A percentile compares a stretch with the other conserved stretches of the same genome.
phyloP scores from a whole-genome alignment of 1,139 yeast species.

The Wickerhamiella infanticola region DNA sequence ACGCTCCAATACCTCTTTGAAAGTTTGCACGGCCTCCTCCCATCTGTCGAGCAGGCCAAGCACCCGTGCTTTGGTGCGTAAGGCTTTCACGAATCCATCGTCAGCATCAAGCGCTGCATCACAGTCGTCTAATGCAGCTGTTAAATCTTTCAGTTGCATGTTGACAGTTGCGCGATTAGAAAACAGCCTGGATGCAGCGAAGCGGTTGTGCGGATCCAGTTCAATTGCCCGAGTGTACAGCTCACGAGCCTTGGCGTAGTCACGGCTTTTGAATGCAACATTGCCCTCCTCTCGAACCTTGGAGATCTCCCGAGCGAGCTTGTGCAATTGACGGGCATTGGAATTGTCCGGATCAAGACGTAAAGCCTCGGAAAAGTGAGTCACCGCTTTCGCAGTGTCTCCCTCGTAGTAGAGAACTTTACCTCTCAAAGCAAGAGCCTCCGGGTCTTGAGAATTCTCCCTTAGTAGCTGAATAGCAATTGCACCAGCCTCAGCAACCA shows the following conservation, averaged over 20 bases:
- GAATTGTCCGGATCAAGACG: conserved; percentile 29
- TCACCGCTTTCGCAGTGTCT: conserved; percentile 25
- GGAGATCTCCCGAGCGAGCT: conserved; percentile 27
- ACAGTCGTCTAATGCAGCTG: conserved; percentile 47
- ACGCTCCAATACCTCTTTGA: conserved; percentile 25
- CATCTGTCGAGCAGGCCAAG: conserved; percentile 25
- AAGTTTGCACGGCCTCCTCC: conserved; percentile 27
- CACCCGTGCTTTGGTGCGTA: conserved; percentile 28
- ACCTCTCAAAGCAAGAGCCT: conserved; percentile 27
- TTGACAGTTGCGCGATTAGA: conserved; percentile 71
- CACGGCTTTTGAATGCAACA: conserved; percentile 39
- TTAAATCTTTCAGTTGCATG: conserved; percentile 38
- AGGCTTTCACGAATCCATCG: conserved; percentile 26
- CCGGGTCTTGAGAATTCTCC: conserved; percentile 24
- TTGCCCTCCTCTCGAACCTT: conserved; percentile 40
- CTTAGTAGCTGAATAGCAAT: conserved; percentile 25
- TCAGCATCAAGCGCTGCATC: conserved; percentile 36
- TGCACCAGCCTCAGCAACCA: conserved; percentile 25
- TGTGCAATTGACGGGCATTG: conserved; percentile 23
- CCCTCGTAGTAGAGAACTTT: conserved; percentile 25
- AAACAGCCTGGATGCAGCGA: conserved; percentile 39
- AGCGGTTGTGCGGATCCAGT: conserved; percentile 33
- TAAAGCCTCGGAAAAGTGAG: conserved; percentile 28
- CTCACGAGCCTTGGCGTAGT: conserved; percentile 42
- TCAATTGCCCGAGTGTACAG: conserved; percentile 53